Evolutionary conservation across 2,329 filamentous ascomycete genomes (phyloP).

Genomic region (Penicillium sp.): DNA sequence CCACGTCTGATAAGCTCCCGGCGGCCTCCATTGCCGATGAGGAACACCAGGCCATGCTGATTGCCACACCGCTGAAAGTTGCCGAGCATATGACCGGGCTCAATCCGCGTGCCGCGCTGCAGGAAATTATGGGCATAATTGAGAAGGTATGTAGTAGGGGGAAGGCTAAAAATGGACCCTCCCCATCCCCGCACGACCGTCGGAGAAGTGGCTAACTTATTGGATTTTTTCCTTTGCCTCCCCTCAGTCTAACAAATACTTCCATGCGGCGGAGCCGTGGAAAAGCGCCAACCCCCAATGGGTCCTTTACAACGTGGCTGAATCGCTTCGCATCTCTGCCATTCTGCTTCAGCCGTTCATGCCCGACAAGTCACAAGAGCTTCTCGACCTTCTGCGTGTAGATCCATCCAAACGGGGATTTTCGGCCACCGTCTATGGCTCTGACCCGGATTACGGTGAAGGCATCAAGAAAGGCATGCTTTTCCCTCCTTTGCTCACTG

Average conservation of each 20-base stretch:
- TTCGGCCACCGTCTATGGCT: constrained; percentile 65
- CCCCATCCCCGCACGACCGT: constrained; percentile 19
- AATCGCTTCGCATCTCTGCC: constrained; percentile 77
- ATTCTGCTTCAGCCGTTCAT: constrained; percentile 93
- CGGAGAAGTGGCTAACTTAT: constrained; percentile 19
- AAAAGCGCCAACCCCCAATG: constrained; percentile 58
- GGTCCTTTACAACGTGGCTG: constrained; percentile 72
- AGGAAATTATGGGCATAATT: constrained; percentile 67
- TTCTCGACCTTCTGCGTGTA: constrained; percentile 83
- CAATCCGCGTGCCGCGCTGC: constrained; percentile 70
- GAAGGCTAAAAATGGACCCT: constrained; percentile 9
- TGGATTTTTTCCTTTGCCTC: constrained; percentile 13
- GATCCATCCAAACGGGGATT: constrained; percentile 62
- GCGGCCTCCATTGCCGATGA: constrained; percentile 38
- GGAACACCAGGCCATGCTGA: constrained; percentile 51
- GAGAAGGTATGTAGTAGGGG: constrained; percentile 57
- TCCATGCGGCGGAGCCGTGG: constrained; percentile 75
- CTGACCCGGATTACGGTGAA: constrained; percentile 74
- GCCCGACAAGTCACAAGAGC: constrained; percentile 72
- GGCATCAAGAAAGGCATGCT: constrained; percentile 54
- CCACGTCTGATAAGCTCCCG: constrained; percentile 37
- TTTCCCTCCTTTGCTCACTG: constrained; percentile 57
- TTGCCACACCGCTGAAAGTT: constrained; percentile 50
- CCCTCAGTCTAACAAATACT: constrained; percentile 68
- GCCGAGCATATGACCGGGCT: constrained; percentile 66